These are phyloP conservation scores for Penicillium antarcticum DNA, from an alignment of 495 filamentous ascomycete species.

Conservation along the genomic window DNA sequence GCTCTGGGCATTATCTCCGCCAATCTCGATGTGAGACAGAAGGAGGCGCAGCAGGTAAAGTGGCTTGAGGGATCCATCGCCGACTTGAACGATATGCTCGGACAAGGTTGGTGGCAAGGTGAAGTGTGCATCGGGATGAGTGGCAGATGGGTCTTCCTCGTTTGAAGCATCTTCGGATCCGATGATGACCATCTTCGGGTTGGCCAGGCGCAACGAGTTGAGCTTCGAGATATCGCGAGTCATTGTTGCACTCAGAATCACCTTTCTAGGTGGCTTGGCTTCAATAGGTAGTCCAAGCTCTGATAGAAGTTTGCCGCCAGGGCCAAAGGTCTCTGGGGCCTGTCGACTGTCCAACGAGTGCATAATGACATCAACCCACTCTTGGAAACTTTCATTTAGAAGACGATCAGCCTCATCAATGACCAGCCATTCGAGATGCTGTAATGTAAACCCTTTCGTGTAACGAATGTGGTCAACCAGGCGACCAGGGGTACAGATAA, in stretches of 20 bases:
- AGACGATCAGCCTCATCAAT: slow-evolving; percentile 94
- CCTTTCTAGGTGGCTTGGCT: slow-evolving; percentile 56
- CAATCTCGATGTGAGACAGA: slow-evolving; percentile 33
- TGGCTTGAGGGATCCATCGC: slow-evolving; percentile 76
- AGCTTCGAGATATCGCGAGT: slow-evolving; percentile 81
- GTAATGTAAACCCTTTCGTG: slow-evolving; percentile 74
- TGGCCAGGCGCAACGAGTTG: slow-evolving; percentile 64
- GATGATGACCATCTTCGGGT: slow-evolving; percentile 75
- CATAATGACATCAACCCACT: slow-evolving; percentile 79
- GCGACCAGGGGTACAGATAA: slow-evolving; percentile 89
- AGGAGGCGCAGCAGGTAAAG: slow-evolving; percentile 63
- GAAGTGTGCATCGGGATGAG: slow-evolving; percentile 37
- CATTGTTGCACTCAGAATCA: slow-evolving; percentile 91
- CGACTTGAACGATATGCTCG: slow-evolving; percentile 72
- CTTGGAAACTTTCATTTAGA: slow-evolving; percentile 86
- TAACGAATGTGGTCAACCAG: slow-evolving; percentile 86
- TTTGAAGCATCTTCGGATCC: slow-evolving; percentile 45
- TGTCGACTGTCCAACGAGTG: slow-evolving; percentile 53
- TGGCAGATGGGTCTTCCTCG: slow-evolving; percentile 21
- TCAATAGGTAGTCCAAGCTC: slow-evolving; percentile 34
- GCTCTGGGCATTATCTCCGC: slow-evolving; percentile 2
- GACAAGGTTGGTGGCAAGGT: slow-evolving; percentile 65
- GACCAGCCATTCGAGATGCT: slow-evolving; percentile 77
- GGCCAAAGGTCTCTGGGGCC: slow-evolving; percentile 48
- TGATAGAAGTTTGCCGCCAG: slow-evolving; percentile 35